Percentiles rank a stretch among this genome's conserved stretches.
Evolutionary conservation across 1,284 basidiomycete genomes (phyloP).

Genomic region (Cryptococcus amylolentus): DNA sequence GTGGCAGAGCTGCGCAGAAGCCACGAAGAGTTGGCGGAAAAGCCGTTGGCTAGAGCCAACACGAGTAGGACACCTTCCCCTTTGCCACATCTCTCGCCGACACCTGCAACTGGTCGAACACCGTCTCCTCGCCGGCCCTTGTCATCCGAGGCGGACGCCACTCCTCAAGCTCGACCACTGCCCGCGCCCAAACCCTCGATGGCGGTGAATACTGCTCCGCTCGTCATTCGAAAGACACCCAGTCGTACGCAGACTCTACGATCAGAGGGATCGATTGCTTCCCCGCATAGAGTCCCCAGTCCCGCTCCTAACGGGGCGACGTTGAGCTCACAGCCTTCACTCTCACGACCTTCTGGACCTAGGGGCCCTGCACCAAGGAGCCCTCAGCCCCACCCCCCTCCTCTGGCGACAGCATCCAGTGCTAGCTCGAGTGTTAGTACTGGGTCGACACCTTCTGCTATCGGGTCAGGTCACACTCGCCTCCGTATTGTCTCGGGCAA

Average conservation of each 20-base stretch:
- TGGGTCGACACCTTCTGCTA: conserved; percentile 1
- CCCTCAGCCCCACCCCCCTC: conserved; percentile 3
- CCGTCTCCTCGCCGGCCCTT: conserved; percentile 25
- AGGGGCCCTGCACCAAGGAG: conserved; percentile 10
- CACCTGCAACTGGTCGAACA: conserved; percentile 22
- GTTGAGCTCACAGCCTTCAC: conserved; percentile 2
- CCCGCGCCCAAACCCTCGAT: neutral
- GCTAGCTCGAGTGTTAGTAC: neutral
- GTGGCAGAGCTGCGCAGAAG: conserved; percentile 20
- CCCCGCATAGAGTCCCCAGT: conserved; percentile 4
- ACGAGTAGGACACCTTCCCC: conserved; percentile 2
- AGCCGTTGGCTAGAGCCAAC: neutral
- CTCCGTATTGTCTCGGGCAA: conserved; percentile 35
- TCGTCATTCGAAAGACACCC: conserved; percentile 6
- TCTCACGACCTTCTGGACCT: conserved; percentile 11
- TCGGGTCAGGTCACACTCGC: conserved; percentile 33
- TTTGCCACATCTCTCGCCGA: conserved; percentile 2
- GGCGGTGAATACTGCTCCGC: neutral
- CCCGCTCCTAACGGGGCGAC: conserved; percentile 3
- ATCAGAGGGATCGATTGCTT: conserved; percentile 2
- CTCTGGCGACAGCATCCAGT: neutral
- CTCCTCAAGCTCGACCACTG: conserved; percentile 3
- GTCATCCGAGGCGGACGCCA: conserved; percentile 1
- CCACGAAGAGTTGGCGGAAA: conserved; percentile 12
- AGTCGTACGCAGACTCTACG: conserved; percentile 2